Evolutionary conservation across 495 filamentous ascomycete genomes (phyloP).

Genomic region (Neurospora sp.): DNA sequence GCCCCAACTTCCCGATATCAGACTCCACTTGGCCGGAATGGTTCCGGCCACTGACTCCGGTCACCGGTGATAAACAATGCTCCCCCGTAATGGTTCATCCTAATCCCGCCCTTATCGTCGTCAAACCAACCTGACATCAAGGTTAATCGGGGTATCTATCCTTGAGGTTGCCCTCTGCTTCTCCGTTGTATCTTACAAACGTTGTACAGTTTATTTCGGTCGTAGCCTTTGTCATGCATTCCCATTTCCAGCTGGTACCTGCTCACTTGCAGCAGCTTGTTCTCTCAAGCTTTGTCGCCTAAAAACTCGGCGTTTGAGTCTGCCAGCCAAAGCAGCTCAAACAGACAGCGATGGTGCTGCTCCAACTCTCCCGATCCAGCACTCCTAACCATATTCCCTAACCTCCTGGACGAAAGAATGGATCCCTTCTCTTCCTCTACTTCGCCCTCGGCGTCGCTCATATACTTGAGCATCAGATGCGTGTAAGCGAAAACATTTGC

Average conservation of each 20-base stretch:
- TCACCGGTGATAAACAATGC: neutral
- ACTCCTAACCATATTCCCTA: slow-evolving; percentile 38
- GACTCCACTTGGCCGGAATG: slow-evolving; percentile 19
- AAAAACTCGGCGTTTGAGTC: neutral
- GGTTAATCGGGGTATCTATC: neutral
- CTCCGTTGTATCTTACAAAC: neutral
- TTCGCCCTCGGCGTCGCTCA: neutral
- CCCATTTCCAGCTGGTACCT: neutral
- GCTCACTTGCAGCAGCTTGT: neutral
- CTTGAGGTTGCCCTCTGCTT: neutral
- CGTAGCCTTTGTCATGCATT: neutral
- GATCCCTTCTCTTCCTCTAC: slow-evolving; percentile 18
- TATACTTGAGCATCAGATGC: slow-evolving; percentile 51
- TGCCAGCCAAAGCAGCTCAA: slow-evolving; percentile 19
- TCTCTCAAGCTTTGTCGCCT: neutral
- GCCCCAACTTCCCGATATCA: slow-evolving; percentile 2
- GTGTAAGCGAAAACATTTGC: slow-evolving; percentile 85
- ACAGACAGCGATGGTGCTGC: slow-evolving; percentile 23
- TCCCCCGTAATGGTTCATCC: neutral
- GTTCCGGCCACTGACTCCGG: slow-evolving; percentile 21
- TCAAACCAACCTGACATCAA: neutral
- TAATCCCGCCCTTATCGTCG: neutral
- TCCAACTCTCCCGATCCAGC: slow-evolving; percentile 17
- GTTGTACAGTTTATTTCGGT: neutral
- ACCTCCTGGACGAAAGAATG: slow-evolving; percentile 27